Evolutionary conservation across 768 basidiomycete genomes (phyloP), one percentile per base, ranked within the genome.

Genomic region (Pleurotus cornucopiae): DNA sequence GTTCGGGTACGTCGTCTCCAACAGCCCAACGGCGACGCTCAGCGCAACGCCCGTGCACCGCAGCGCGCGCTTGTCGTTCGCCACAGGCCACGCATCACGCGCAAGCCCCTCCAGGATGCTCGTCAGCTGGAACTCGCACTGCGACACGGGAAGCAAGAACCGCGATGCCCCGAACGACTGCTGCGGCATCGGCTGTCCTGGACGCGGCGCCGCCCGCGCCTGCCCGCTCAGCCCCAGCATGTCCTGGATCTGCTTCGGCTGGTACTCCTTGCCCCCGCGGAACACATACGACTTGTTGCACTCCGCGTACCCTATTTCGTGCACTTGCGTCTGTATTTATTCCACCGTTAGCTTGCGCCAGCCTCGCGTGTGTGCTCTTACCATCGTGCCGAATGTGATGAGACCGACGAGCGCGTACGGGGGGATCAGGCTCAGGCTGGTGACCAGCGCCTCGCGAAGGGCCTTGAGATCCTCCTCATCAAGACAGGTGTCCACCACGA

Each of bases 281-380:
- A 99, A 99, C 56, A 98, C 97, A 70, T 97, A 98, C 3, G 95
- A 97, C 71, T 98, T 98, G 74, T 84, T 91, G 74, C 95, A 98
- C 68, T 96, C 91, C 2, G 86, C 82, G 64, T 98, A 98, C 30
- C 95, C 94, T 37, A 98, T 89, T 74, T 99, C 97, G 70, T 99
- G 97, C 1, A 99, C 93, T 88, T 96, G 94, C 5, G 96, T 83
- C 96, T 98, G 51, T n/a, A 48, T 34, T 34, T 34, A 34, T 34
- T 11, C 30, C 9, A 34, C 30, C 30, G 30, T 34, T 34, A 34
- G 30, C 30, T 11, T 11, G 30, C 30, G 30, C 30, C 9, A 34
- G 11, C 9, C 9, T 34, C 9, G 53, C 13, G 6, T 14, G 72
- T 25, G 23, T 25, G 23, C 23, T 25, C 81, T 46, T 64, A 91